Evolutionary conservation across 2,329 filamentous ascomycete species (phyloP), one percentile per base, ranked within the genome.

Genomic region (Atkinsonella texensis): DNA sequence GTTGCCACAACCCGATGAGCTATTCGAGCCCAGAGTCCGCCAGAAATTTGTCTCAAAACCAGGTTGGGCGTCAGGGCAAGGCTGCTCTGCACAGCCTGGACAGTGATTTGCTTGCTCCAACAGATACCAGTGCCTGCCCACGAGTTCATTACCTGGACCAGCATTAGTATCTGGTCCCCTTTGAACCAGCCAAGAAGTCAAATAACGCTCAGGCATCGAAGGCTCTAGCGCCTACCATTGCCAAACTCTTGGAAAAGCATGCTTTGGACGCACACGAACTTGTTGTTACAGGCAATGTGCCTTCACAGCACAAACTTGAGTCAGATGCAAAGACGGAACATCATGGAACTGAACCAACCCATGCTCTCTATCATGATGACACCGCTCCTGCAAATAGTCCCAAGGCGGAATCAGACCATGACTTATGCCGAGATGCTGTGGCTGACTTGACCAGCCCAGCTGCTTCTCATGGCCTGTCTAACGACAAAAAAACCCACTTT

Each of bases 1-100:
- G 52, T 13, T 28, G 57, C 2, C 46, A 54, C 2, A 33, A 55
- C 11, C 57, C 58, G 17, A 65, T 66, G 62, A 56, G 48, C 11
- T 52, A 47, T 28, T 46, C 53, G 17, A 48, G 35, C 15, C 50
- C 54, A 17, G 50, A 48, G 7, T 52, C 50, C 10, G 48, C 53
- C 42, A 54, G 50, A 31, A 51, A 52, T 2, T 18, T 46, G 32
- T 38, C n/a, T 40, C 15, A 12, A 6, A 15, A 38, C 6, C 35
- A 38, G 35, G 35, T 15, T 38, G 11, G 11, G 2, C 15, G n/a
- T 28, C 40, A 28, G 10, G 46, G 18, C 13, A 32, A 40, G 23
- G n/a, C 43, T 31, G 13, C 39, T 23, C 18, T 11, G 12, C 38
- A 51, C 11, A 20, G 41, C n/a, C 23, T 42, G 41, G 13, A 32